Conservation (phyloP, 805 yeast species). For the Starmerella tilneyi region DNA sequence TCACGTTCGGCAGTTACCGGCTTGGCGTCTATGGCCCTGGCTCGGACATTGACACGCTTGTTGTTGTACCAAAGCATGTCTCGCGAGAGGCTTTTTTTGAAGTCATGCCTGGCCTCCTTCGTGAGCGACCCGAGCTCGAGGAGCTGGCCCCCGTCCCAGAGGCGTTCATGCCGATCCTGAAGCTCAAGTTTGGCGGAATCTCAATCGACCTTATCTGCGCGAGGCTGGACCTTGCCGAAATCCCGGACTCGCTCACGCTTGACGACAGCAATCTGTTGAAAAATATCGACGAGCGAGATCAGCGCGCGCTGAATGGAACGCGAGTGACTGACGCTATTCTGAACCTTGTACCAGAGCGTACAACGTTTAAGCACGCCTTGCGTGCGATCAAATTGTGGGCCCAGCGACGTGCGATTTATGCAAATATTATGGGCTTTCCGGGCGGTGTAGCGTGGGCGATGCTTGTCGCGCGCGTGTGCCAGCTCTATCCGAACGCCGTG, state of each 20-base stretch:
- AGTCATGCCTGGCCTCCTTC: slow-evolving; percentile 60
- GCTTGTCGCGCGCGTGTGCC: slow-evolving; percentile 97
- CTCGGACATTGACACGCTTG: slow-evolving; percentile 89
- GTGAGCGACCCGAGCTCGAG: slow-evolving; percentile 69
- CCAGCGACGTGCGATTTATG: slow-evolving; percentile 85
- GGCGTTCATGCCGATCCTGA: slow-evolving; percentile 95
- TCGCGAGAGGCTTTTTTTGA: slow-evolving; percentile 79
- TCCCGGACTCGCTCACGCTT: slow-evolving; percentile 63
- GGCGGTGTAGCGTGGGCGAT: slow-evolving; percentile 99
- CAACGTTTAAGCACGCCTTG: slow-evolving; percentile 83
- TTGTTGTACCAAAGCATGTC: slow-evolving; percentile 96
- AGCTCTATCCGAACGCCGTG: slow-evolving; percentile 90
- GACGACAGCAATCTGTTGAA: slow-evolving; percentile 75
- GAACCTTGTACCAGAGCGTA: slow-evolving; percentile 80
- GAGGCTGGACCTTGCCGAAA: slow-evolving; percentile 67
- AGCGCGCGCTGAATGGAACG: slow-evolving; percentile 87
- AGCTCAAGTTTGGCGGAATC: slow-evolving; percentile 79
- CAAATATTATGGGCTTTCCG: slow-evolving; percentile 91
- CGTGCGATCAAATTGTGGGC: slow-evolving; percentile 96
- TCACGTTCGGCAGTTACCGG: slow-evolving; percentile 88
- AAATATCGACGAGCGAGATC: slow-evolving; percentile 83
- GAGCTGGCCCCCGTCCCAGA: slow-evolving; percentile 92
- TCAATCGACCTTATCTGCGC: slow-evolving; percentile 88
- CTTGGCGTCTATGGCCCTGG: slow-evolving; percentile 98
- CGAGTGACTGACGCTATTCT: slow-evolving; percentile 93